These are phyloP conservation scores for Candida qinlingensis DNA, from an alignment of 805 yeast genomes.

Conservation along the genomic window DNA sequence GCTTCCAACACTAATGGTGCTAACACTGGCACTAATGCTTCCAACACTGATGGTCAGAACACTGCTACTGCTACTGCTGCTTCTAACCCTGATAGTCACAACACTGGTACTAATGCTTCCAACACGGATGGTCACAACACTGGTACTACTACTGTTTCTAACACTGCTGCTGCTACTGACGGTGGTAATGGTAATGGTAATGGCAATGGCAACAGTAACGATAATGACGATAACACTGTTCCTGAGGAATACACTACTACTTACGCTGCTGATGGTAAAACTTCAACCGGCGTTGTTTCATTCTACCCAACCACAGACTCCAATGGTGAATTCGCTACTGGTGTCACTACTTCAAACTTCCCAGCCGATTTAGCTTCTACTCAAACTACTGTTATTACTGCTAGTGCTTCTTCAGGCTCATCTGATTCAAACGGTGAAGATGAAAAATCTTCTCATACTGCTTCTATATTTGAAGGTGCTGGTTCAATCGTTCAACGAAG, in stretches of 20 bases:
- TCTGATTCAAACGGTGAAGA: neutral
- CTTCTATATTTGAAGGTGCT: neutral
- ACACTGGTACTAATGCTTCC: neutral
- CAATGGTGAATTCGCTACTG: neutral
- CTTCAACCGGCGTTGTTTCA: neutral
- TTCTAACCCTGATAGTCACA: neutral
- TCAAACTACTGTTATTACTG: neutral
- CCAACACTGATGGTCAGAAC: neutral
- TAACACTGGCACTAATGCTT: neutral
- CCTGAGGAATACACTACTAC: conserved; percentile 25
- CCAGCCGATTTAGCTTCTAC: neutral
- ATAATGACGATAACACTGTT: neutral
- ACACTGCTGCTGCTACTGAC: neutral
- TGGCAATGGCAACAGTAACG: neutral
- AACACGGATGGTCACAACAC: neutral
- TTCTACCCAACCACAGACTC: neutral
- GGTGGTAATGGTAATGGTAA: neutral
- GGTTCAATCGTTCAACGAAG: neutral
- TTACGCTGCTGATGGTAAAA: conserved; percentile 4
- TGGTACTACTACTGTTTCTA: neutral
- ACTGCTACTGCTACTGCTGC: conserved; percentile 13
- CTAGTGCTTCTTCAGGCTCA: neutral
- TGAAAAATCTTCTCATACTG: neutral
- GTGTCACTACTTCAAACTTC: neutral
- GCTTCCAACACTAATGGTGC: neutral